A percentile compares a stretch with the other conserved stretches of the same genome.
These are phyloP conservation scores for Rosa multiflora DNA, from an alignment of 306 rosid species.

Conservation along the genomic window DNA sequence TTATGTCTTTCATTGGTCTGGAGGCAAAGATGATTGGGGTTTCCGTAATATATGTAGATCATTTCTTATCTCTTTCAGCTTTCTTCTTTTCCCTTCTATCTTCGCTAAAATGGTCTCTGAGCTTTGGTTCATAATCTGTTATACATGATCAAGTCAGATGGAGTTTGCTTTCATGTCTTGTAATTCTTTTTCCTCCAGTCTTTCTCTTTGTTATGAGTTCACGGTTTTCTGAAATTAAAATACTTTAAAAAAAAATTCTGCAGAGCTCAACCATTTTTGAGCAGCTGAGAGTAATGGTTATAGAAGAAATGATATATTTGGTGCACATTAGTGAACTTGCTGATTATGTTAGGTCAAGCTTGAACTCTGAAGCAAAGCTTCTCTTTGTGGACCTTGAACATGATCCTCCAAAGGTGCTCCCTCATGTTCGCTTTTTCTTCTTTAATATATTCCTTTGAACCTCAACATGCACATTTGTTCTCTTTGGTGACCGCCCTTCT, in stretches of 20 bases:
- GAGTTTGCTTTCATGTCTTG: background rate
- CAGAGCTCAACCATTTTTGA: slow-evolving; percentile 54
- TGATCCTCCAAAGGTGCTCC: slow-evolving; percentile 65
- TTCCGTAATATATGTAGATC: background rate
- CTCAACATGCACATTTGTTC: slow-evolving; percentile 10
- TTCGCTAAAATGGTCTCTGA: background rate
- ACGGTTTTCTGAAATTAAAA: background rate
- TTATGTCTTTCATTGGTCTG: background rate
- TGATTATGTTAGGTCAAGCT: slow-evolving; percentile 43
- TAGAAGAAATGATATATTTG: slow-evolving; percentile 89
- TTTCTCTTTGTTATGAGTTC: slow-evolving; percentile 4
- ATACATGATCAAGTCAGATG: background rate
- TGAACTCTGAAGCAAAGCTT: slow-evolving; percentile 47
- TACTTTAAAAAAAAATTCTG: background rate
- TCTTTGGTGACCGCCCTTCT: slow-evolving; percentile 10
- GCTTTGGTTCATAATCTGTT: too few species aligned
- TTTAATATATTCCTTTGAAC: background rate
- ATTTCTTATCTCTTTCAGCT: background rate
- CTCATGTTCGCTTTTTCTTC: slow-evolving; percentile 1
- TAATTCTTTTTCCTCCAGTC: background rate
- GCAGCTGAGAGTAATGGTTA: slow-evolving; percentile 66
- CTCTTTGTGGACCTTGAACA: slow-evolving; percentile 74
- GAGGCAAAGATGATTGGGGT: background rate
- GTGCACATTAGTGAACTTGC: slow-evolving; percentile 51
- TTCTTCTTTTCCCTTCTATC: background rate